Conservation (phyloP, 2,329 filamentous ascomycete genomes). For the Penicillium sp. region DNA sequence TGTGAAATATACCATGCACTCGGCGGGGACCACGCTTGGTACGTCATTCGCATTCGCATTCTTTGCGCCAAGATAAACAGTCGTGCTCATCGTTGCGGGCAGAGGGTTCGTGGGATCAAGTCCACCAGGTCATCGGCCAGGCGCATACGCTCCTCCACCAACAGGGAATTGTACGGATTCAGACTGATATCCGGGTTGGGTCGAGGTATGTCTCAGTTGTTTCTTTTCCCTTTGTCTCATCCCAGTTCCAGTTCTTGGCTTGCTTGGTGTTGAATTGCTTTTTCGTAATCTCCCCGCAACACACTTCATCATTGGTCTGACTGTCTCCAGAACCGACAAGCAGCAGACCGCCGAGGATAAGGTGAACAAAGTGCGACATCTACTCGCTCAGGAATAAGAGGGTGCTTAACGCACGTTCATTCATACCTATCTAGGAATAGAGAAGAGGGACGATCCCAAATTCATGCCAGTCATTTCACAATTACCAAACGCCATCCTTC, state of each 20-base stretch:
- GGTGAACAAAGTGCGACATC: slow-evolving; percentile 55
- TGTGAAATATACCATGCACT: slow-evolving; percentile 82
- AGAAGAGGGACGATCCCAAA: too few species aligned
- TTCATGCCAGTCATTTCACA: too few species aligned
- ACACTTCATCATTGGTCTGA: slow-evolving; percentile 15
- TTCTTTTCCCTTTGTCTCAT: background rate
- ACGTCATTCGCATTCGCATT: too few species aligned
- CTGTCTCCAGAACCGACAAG: slow-evolving; percentile 66
- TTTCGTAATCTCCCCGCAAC: slow-evolving; percentile 1
- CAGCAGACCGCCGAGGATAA: slow-evolving; percentile 75
- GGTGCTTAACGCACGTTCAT: background rate
- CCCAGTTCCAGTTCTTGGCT: slow-evolving; percentile 1
- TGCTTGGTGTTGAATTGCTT: background rate
- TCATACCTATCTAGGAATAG: background rate
- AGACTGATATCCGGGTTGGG: slow-evolving; percentile 82
- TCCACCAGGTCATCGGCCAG: slow-evolving; percentile 79
- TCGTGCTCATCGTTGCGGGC: slow-evolving; percentile 3
- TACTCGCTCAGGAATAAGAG: slow-evolving; percentile 39
- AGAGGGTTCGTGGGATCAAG: slow-evolving; percentile 90
- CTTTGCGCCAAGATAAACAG: too few species aligned
- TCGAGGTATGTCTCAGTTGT: slow-evolving; percentile 53
- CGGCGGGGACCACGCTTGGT: slow-evolving; percentile 89
- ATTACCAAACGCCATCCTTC: too few species aligned
- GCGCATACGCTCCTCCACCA: slow-evolving; percentile 72
- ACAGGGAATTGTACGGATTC: slow-evolving; percentile 72